Evolutionary conservation across 2,329 filamentous ascomycete genomes (phyloP).

Genomic region (Orbilia javanica): DNA sequence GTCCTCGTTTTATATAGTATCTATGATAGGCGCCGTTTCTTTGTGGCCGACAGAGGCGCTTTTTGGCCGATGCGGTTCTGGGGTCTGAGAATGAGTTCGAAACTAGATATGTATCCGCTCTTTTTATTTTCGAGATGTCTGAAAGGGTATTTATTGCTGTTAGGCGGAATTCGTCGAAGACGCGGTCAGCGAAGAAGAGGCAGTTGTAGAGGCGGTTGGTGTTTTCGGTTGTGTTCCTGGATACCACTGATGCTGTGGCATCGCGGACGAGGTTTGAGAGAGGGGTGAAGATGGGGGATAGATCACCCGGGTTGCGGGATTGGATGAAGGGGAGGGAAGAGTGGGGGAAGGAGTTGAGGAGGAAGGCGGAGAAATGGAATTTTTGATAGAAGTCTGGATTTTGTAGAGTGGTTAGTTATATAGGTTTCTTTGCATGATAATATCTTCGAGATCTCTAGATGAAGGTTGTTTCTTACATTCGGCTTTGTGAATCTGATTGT

Average conservation of each 20-base stretch:
- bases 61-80: not conserved
- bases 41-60: not conserved
- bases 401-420: not conserved
- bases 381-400: constrained; percentile 24
- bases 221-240: not conserved
- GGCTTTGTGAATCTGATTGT: not conserved
- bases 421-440: not conserved
- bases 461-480: not conserved
- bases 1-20: constrained; percentile 3
- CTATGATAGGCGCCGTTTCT: not conserved
- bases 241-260: not conserved
- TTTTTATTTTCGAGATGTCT: constrained; percentile 2
- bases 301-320: not conserved
- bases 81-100: constrained; percentile 7
- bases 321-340: constrained; percentile 8
- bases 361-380: constrained; percentile 34
- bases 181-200: constrained; percentile 22
- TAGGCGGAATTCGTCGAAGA: constrained; percentile 25
- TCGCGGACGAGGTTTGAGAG: not conserved
- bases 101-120: constrained; percentile 4
- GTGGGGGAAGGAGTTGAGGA: constrained; percentile 23
- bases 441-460: not conserved
- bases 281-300: not conserved
- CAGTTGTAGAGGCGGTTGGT: constrained; percentile 21
- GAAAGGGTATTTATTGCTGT: constrained; percentile 1